A percentile compares a stretch with the other conserved stretches of the same genome.
These are phyloP conservation scores for Suillus lakei DNA, from an alignment of 768 basidiomycete genomes.

Conservation along the genomic window DNA sequence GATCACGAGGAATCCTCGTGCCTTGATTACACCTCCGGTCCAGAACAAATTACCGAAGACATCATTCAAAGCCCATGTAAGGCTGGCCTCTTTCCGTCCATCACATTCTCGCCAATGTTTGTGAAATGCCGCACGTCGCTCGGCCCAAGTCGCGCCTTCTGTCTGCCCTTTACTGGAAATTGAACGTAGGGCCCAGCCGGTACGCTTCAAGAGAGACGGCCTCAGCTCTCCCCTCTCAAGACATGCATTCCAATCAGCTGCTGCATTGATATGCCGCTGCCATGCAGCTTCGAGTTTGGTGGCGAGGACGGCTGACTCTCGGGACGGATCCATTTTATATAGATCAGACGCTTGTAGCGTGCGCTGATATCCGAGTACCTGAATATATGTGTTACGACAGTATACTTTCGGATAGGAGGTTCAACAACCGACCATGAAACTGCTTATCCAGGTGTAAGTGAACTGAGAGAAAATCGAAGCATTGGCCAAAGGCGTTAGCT, in stretches of 20 bases:
- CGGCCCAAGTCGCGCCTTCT: slow-evolving; percentile 24
- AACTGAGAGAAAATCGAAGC: slow-evolving; percentile 65
- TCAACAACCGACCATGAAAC: slow-evolving; percentile 50
- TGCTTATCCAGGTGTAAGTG: slow-evolving; percentile 69
- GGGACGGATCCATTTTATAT: slow-evolving; percentile 63
- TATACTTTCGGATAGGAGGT: neutral
- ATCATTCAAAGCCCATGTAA: slow-evolving; percentile 66
- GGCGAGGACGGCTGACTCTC: slow-evolving; percentile 56
- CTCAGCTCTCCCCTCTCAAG: too few species aligned
- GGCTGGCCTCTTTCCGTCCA: slow-evolving; percentile 52
- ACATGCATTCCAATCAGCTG: slow-evolving; percentile 58
- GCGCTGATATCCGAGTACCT: slow-evolving; percentile 70
- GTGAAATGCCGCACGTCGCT: slow-evolving; percentile 38
- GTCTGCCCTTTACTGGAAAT: slow-evolving; percentile 11
- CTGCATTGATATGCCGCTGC: slow-evolving; percentile 48
- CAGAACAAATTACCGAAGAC: slow-evolving; percentile 63
- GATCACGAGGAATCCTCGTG: slow-evolving; percentile 18
- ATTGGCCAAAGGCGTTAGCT: slow-evolving; percentile 60
- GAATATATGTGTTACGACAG: neutral
- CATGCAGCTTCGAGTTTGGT: slow-evolving; percentile 60
- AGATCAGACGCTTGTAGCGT: slow-evolving; percentile 77
- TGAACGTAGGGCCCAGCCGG: slow-evolving; percentile 42
- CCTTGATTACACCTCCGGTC: slow-evolving; percentile 65
- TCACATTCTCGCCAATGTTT: slow-evolving; percentile 49
- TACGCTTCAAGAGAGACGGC: slow-evolving; percentile 43